Conservation (phyloP, 2,329 filamentous ascomycete species). For the Leptographium wingfieldii region DNA sequence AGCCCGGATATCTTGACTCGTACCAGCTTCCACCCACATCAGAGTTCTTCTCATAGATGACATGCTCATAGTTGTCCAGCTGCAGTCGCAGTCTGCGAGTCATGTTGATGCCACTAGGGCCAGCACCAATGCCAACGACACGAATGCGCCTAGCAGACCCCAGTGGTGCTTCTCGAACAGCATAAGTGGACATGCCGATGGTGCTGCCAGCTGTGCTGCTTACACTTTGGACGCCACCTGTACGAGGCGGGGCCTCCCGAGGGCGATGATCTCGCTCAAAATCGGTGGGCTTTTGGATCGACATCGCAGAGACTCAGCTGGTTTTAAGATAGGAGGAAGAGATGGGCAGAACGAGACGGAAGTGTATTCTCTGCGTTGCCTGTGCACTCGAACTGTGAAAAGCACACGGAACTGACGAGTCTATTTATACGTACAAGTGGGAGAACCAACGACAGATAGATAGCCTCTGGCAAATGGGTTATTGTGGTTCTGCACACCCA, state of each 20-base stretch:
- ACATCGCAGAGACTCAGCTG: neutral
- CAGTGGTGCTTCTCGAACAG: slow-evolving; percentile 10
- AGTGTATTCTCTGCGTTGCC: neutral
- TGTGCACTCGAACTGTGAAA: neutral
- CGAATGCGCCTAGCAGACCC: slow-evolving; percentile 24
- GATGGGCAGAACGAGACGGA: neutral
- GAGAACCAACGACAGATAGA: neutral
- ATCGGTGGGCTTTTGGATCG: neutral
- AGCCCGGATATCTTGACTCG: slow-evolving; percentile 46
- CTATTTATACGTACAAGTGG: neutral
- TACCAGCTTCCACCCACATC: slow-evolving; percentile 46
- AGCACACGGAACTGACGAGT: neutral
- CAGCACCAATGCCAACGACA: slow-evolving; percentile 31
- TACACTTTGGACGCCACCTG: neutral
- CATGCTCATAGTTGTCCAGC: slow-evolving; percentile 28
- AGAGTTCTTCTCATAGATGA: slow-evolving; percentile 43
- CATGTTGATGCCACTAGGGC: slow-evolving; percentile 31
- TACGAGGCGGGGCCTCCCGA: neutral
- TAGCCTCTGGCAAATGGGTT: neutral
- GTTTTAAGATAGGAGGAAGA: neutral
- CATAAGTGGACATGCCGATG: slow-evolving; percentile 2
- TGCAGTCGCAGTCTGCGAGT: slow-evolving; percentile 30
- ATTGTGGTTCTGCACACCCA: neutral
- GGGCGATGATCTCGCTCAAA: neutral
- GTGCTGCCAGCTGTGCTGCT: neutral